These are phyloP conservation scores for Phytophthora ramorum DNA, from an alignment of 352 stramenopile genomes.

Conservation along the genomic window DNA sequence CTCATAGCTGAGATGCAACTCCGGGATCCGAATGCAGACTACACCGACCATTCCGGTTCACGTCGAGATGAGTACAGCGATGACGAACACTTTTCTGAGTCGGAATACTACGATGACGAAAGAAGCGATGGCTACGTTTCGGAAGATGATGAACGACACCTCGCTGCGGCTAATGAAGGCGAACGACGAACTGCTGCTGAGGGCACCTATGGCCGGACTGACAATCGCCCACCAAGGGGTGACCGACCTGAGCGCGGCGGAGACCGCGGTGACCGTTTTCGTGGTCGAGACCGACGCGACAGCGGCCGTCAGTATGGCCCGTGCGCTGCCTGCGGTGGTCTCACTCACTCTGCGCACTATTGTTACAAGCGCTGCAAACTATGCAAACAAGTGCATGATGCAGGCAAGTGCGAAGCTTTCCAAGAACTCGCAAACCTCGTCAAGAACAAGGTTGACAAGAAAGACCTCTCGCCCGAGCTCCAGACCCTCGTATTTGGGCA, in stretches of 20 bases:
- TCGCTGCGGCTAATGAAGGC: not conserved
- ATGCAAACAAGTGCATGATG: not conserved
- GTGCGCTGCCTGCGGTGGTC: not conserved
- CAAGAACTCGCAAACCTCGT: no score
- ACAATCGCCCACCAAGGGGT: no score
- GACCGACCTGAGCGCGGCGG: no score
- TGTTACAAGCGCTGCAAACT: no score
- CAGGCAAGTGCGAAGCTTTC: no score
- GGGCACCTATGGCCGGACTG: no score
- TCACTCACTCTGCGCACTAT: not conserved
- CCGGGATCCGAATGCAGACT: no score
- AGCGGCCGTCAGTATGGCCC: not conserved
- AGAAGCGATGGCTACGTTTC: not conserved
- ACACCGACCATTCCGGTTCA: not conserved
- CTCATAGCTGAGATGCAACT: no score
- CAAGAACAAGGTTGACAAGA: not conserved
- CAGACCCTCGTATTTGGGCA: not conserved
- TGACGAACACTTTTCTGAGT: no score
- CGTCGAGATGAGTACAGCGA: not conserved
- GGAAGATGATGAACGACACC: not conserved
- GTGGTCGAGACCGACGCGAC: not conserved
- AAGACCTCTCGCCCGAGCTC: no score
- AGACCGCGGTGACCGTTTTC: not conserved
- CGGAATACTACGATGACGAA: not conserved
- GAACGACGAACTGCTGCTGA: not conserved